Percentiles rank a stretch among this genome's conserved stretches.
Conservation (phyloP, 495 filamentous ascomycete genomes). For the Terfezia claveryi region DNA sequence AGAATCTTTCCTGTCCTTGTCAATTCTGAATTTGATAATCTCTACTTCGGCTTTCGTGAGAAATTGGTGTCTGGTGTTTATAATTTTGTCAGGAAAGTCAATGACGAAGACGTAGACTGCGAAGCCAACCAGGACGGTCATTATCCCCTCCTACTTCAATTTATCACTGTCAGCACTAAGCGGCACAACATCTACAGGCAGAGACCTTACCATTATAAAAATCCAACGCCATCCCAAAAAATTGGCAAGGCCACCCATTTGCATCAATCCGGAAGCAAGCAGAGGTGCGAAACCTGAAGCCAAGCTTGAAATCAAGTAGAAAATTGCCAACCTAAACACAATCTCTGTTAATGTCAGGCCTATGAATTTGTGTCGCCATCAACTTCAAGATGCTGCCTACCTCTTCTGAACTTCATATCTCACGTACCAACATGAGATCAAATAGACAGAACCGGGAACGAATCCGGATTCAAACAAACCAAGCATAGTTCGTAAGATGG, state of each 20-base stretch:
- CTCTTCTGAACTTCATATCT: conserved; percentile 44
- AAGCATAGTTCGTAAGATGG: conserved; percentile 43
- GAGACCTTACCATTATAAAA: conserved; percentile 32
- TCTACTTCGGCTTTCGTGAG: conserved; percentile 26
- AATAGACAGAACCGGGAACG: conserved; percentile 52
- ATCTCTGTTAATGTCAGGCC: no score
- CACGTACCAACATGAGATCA: conserved; percentile 55
- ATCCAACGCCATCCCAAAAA: conserved; percentile 58
- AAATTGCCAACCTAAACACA: conserved; percentile 29
- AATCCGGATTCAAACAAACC: conserved; percentile 48
- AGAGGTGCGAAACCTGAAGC: conserved; percentile 50
- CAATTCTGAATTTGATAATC: conserved; percentile 31
- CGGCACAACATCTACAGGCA: not conserved
- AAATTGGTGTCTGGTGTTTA: conserved; percentile 23
- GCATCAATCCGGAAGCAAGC: conserved; percentile 42
- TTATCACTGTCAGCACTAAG: conserved; percentile 1
- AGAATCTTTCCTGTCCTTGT: conserved; percentile 31
- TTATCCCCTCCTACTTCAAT: conserved; percentile 19
- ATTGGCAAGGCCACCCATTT: conserved; percentile 44
- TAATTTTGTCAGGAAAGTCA: conserved; percentile 34
- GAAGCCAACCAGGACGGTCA: conserved; percentile 23
- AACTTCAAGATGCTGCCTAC: conserved; percentile 12
- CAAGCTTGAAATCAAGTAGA: conserved; percentile 45
- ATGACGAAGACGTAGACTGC: conserved; percentile 28
- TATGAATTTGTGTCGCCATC: no score